Evolutionary conservation across 2,329 filamentous ascomycete genomes (phyloP).

Genomic region (Elsinoe necatrix): DNA sequence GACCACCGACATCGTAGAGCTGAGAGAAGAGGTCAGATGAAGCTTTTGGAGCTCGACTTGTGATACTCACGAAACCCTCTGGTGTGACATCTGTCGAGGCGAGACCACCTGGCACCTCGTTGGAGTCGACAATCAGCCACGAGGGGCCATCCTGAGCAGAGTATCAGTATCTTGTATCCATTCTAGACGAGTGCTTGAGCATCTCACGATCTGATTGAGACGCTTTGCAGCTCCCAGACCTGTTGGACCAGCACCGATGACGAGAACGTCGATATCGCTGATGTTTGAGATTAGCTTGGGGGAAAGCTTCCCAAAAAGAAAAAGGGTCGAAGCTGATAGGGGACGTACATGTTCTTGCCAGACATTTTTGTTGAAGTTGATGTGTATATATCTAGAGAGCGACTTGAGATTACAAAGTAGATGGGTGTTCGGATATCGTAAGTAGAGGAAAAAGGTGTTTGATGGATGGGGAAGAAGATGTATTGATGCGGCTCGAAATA

Average conservation of each 20-base stretch:
- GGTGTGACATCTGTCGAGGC: slow-evolving; percentile 91
- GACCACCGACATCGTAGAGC: slow-evolving; percentile 97
- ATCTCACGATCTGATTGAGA: slow-evolving; percentile 83
- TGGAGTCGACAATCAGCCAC: slow-evolving; percentile 92
- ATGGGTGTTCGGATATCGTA: slow-evolving; percentile 16
- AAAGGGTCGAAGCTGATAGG: not conserved
- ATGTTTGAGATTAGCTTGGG: slow-evolving; percentile 16
- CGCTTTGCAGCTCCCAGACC: slow-evolving; percentile 97
- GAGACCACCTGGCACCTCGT: slow-evolving; percentile 86
- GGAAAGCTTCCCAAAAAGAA: not conserved
- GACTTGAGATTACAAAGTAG: slow-evolving; percentile 8
- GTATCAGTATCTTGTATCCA: slow-evolving; percentile 15
- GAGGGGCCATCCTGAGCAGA: slow-evolving; percentile 68
- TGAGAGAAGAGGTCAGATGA: slow-evolving; percentile 33
- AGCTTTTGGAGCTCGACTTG: slow-evolving; percentile 18
- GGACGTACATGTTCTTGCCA: slow-evolving; percentile 19
- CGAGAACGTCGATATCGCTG: slow-evolving; percentile 90
- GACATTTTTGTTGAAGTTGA: slow-evolving; percentile 15
- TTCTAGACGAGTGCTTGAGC: not conserved
- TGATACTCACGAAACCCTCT: slow-evolving; percentile 82
- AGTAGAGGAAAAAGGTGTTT: not conserved
- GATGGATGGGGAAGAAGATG: slow-evolving; percentile 9
- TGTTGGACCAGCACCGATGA: slow-evolving; percentile 96
- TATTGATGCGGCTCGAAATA: not conserved
- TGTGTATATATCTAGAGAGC: slow-evolving; percentile 1